A percentile compares a stretch with the other conserved stretches of the same genome.
These are phyloP conservation scores for Climacium dendroides DNA, from an alignment of 225 moss, liverwort and hornwort species.

Conservation along the genomic window DNA sequence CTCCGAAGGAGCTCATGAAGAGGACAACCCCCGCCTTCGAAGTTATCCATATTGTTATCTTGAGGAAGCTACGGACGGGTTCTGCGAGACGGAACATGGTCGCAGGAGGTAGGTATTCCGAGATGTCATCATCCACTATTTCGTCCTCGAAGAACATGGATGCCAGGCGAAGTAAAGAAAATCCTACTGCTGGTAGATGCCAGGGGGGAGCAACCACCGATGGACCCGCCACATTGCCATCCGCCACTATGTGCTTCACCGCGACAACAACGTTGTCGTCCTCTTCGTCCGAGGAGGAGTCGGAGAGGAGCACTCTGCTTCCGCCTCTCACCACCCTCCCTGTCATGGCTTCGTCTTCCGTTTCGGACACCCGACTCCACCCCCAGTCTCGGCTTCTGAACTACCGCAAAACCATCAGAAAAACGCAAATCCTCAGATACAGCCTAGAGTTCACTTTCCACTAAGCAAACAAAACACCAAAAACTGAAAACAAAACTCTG, in stretches of 20 bases:
- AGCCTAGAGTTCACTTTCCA: neutral
- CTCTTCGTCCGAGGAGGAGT: conserved; percentile 27
- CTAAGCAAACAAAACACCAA: neutral
- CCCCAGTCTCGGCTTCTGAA: neutral
- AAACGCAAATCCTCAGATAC: neutral
- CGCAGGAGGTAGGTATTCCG: neutral
- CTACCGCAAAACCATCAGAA: neutral
- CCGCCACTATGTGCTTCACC: conserved; percentile 19
- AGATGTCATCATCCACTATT: conserved; percentile 14
- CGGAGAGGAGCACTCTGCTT: conserved; percentile 24
- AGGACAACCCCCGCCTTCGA: neutral
- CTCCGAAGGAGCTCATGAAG: neutral
- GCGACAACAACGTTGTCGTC: neutral
- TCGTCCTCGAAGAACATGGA: conserved; percentile 9
- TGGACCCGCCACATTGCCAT: conserved; percentile 1
- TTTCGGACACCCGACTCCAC: neutral
- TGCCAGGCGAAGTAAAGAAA: no score
- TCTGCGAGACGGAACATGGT: neutral
- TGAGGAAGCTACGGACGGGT: neutral
- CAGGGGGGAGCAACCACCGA: neutral
- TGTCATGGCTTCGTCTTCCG: conserved; percentile 3
- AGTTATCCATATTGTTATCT: neutral
- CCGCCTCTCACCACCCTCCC: conserved; percentile 11
- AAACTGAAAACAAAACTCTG: neutral
- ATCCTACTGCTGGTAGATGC: no score